Conservation (phyloP, 2,329 filamentous ascomycete species). For the Beauveria pseudobassiana region DNA sequence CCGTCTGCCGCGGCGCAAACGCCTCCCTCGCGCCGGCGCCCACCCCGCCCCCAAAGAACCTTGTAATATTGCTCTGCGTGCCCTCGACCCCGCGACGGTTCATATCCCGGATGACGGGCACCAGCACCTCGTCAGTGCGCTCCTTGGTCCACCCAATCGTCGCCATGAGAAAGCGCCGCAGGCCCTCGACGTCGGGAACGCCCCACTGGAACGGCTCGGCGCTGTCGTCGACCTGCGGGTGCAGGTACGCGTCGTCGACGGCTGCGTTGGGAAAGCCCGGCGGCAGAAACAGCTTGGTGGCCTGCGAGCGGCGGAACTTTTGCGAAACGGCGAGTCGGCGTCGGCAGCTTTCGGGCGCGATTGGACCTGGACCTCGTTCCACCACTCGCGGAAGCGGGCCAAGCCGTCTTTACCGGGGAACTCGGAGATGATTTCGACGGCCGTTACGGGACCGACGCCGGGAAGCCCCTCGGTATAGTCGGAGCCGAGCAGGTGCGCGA, state of each 20-base stretch:
- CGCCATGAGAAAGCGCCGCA: constrained; percentile 77
- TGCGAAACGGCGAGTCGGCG: constrained; percentile 58
- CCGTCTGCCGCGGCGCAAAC: constrained; percentile 62
- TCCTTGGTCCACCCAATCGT: constrained; percentile 92
- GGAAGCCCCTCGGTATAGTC: constrained; percentile 93
- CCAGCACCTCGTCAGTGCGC: constrained; percentile 87
- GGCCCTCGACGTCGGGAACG: constrained; percentile 80
- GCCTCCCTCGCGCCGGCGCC: constrained; percentile 59
- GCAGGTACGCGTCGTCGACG: constrained; percentile 75
- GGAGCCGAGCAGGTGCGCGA: constrained; percentile 85
- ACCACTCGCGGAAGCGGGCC: constrained; percentile 79
- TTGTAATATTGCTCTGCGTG: constrained; percentile 94
- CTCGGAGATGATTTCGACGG: constrained; percentile 87
- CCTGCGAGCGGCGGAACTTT: constrained; percentile 79
- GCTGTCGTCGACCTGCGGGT: constrained; percentile 77
- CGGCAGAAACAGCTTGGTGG: constrained; percentile 79
- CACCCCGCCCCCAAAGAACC: constrained; percentile 72
- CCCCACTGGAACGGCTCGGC: constrained; percentile 88
- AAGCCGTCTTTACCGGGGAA: constrained; percentile 61
- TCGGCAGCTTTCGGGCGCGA: constrained; percentile 59
- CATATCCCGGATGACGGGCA: constrained; percentile 94
- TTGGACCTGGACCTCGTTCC: constrained; percentile 65
- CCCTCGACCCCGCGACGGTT: constrained; percentile 81
- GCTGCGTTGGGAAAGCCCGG: constrained; percentile 68
- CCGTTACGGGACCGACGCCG: constrained; percentile 88